Percentiles rank a stretch among this genome's conserved stretches.
These are phyloP conservation scores for Kappamyces sp. DNA, from an alignment of 192 early-diverging fungal species.

Conservation along the genomic window DNA sequence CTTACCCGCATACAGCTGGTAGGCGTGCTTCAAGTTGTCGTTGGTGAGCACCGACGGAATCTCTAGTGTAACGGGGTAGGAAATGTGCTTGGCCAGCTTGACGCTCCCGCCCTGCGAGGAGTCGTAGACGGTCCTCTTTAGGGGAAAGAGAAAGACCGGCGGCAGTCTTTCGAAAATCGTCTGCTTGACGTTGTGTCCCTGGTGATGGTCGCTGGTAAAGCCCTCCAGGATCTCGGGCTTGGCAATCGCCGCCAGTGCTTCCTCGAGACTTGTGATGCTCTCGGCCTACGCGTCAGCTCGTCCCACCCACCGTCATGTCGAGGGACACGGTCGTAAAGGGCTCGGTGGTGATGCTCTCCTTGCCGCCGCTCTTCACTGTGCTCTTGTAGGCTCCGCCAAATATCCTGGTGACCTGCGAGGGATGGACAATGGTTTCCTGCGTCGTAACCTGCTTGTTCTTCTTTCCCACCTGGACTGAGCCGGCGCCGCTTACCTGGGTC, in stretches of 20 bases:
- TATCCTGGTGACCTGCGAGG: slow-evolving; percentile 77
- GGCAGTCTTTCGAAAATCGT: slow-evolving; percentile 75
- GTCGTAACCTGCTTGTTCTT: slow-evolving; percentile 71
- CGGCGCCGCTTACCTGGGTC: slow-evolving; percentile 62
- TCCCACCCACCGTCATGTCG: slow-evolving; percentile 65
- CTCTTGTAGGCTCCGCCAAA: slow-evolving; percentile 82
- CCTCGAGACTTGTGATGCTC: slow-evolving; percentile 65
- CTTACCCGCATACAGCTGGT: slow-evolving; percentile 68
- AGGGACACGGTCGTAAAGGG: slow-evolving; percentile 84
- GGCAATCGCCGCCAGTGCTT: slow-evolving; percentile 76
- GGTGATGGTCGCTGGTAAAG: slow-evolving; percentile 34
- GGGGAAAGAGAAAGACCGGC: slow-evolving; percentile 84
- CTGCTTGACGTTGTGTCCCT: slow-evolving; percentile 74
- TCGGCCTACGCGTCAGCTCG: not conserved
- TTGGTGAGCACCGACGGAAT: not conserved
- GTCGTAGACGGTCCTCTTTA: slow-evolving; percentile 89
- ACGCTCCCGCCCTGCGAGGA: slow-evolving; percentile 63
- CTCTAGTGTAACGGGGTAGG: slow-evolving; percentile 45
- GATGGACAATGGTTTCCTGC: slow-evolving; percentile 53
- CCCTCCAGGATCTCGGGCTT: slow-evolving; percentile 76
- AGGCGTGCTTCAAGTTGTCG: slow-evolving; percentile 23
- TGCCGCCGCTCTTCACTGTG: slow-evolving; percentile 65
- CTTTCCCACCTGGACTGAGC: slow-evolving; percentile 70
- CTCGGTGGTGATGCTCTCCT: slow-evolving; percentile 78
- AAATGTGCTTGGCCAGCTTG: slow-evolving; percentile 83